Base-by-base conservation (phyloP, 441 rosid species). In the Adansonia grandidieri region DNA sequence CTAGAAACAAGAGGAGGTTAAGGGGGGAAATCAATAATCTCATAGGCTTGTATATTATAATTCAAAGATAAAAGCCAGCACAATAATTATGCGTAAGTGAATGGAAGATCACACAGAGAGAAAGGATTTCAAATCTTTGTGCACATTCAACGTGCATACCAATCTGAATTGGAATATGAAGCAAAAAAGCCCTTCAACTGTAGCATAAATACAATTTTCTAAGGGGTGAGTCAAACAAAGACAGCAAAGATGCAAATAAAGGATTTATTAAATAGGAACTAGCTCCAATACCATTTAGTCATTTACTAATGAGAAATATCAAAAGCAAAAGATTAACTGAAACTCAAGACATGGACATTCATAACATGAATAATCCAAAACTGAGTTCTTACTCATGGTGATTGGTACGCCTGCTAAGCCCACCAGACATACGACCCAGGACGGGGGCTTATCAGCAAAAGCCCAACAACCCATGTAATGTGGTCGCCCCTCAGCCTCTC, bases 1-100 rank as follows among this genome's bases (percentile, higher is more conserved):
- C 98, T 96, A 78, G 70, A 74, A 77, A 78, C 40, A 82, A 77
- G 80, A 44, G 20, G 28, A 45, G 8, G 37, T 71, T 71, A 76
- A 62, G 76, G 78, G 51, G 60, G 54, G 48, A 76, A 80, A 44
- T 73, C 77, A 79, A 50, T 40, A 1, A 53, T 71, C 77, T 79
- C 63, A 71, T 24, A 67, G 13, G 67, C 42, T 53, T 62, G 71
- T 50, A 69, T 42, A 54, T 66, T 56, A 81, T 4, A 5, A 76
- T 77, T 48, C 19, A 56, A 77, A 78, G 48, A 74, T 79, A 74
- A 75, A 64, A 71, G 75, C 53, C 66, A 45, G 60, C 76, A 63
- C 24, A 0, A 40, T 20, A 50, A 51, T 71, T 20, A 71, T 50
- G 74, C 13, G 3, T 37, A 71, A 71, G n/a, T 15, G 75, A 71